Conservation (phyloP, 805 yeast species). For the Candida ficus region DNA sequence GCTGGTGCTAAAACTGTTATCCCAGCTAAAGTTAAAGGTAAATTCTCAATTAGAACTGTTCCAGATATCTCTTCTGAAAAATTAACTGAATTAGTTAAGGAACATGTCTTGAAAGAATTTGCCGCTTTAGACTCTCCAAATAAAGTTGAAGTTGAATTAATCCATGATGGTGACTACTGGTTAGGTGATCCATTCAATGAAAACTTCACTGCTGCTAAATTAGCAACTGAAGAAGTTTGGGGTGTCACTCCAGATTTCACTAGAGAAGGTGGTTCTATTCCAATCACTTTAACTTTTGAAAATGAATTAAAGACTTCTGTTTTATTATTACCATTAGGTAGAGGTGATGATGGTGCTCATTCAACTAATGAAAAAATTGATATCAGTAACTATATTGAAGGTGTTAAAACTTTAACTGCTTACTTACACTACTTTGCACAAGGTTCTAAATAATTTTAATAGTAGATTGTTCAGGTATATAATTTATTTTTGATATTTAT, state of each 20-base stretch:
- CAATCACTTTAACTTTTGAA: conserved; percentile 93
- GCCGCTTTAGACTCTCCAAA: conserved; percentile 72
- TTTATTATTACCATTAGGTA: conserved; percentile 91
- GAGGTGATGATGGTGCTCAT: conserved; percentile 99
- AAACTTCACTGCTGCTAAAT: conserved; percentile 87
- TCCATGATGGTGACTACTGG: conserved; percentile 98
- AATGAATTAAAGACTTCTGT: conserved; percentile 80
- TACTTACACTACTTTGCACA: conserved; percentile 80
- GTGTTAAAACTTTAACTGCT: conserved; percentile 89
- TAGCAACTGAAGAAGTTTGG: conserved; percentile 94
- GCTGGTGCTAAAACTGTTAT: conserved; percentile 98
- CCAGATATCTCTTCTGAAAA: conserved; percentile 84
- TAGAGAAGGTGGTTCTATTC: conserved; percentile 99
- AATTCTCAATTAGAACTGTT: conserved; percentile 95
- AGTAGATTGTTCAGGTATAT: no score
- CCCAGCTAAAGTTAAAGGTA: conserved; percentile 91
- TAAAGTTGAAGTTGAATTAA: conserved; percentile 60
- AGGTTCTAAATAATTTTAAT: conserved; percentile 7
- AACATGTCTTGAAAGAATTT: conserved; percentile 64
- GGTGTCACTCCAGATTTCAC: conserved; percentile 93
- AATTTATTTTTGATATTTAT: no score
- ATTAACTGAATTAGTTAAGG: conserved; percentile 71
- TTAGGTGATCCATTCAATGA: conserved; percentile 90
- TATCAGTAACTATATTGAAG: conserved; percentile 83
- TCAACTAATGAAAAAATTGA: conserved; percentile 94